Evolutionary conservation across 345 rosid genomes (phyloP), one percentile per base, ranked within the genome.

Genomic region (Brassica rapa): DNA sequence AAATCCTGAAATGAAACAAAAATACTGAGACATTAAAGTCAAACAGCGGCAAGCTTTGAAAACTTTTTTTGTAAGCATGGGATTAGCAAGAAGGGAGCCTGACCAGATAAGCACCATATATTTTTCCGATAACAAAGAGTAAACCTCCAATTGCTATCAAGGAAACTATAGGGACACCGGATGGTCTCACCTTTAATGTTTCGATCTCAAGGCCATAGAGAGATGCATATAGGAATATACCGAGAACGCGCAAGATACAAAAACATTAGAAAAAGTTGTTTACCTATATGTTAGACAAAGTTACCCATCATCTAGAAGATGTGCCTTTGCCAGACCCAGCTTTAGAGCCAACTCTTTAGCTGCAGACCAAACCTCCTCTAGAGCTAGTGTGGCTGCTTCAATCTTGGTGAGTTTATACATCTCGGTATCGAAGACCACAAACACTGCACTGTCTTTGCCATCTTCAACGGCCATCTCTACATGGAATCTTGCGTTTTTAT

Each of bases 281-380:
- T 86, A 94, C 98, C 75, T 92, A 95, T 25, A 92, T 66, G n/a
- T 82, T 83, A 7, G 92, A 95, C 19, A 84, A 74, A n/a, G 27
- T 37, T 3, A 89, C 76, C 6, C 89, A 92, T 74, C 86, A 64
- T 70, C 70, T 83, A 8, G 88, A 83, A 23, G 92, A 84, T 57
- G 89, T 55, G 76, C 75, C 83, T 82, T 85, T 11, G 77, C 85
- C 73, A 86, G 57, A 56, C 75, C 79, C 72, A 90, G 74, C 87
- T 94, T 94, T n/a, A 93, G 90, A 57, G 80, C 69, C 83, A 90
- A 76, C 80, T 89, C 92, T 84, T 86, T 88, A 5, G 91, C 95
- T 32, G 97, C 95, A 77, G 93, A 35, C 97, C 98, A 43, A 97
- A 77, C 92, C 90, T 6, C 72, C 82, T 16, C 86, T 92, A 71